Evolutionary conservation across 495 filamentous ascomycete species (phyloP).

Genomic region (Lindgomyces ingoldianus): DNA sequence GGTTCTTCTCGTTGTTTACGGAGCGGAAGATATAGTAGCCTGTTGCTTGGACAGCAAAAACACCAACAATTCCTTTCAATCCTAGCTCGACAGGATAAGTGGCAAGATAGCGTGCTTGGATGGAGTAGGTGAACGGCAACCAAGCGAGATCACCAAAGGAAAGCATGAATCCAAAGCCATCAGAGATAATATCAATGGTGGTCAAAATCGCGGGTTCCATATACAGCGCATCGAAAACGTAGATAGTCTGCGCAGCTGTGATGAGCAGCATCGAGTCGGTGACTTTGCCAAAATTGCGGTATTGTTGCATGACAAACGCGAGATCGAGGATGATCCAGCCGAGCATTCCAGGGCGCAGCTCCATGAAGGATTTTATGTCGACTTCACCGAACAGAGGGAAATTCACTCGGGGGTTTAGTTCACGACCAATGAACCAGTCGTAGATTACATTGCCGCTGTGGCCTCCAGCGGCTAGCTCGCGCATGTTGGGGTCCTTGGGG

Average conservation of each 20-base stretch:
- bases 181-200: conserved; percentile 92
- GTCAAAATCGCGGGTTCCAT: conserved; percentile 92
- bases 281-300: conserved; percentile 75
- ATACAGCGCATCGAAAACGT: conserved; percentile 82
- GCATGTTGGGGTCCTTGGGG: conserved; percentile 63
- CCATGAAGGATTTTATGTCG: conserved; percentile 89
- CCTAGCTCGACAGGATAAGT: conserved; percentile 79
- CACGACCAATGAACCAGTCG: conserved; percentile 96
- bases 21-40: conserved; percentile 91
- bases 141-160: conserved; percentile 91
- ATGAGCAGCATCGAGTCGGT: conserved; percentile 88
- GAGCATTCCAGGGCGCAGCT: conserved; percentile 87
- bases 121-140: conserved; percentile 87
- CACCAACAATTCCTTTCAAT: conserved; percentile 57
- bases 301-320: conserved; percentile 84
- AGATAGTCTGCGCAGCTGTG: conserved; percentile 74
- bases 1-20: conserved; percentile 91
- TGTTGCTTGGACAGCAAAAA: conserved; percentile 61
- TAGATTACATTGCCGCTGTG: conserved; percentile 84
- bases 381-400: conserved; percentile 77
- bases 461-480: conserved; percentile 79
- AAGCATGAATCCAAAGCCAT: conserved; percentile 98
- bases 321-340: conserved; percentile 88
- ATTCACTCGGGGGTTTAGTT: conserved; percentile 86
- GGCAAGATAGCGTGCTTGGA: conserved; percentile 86